Evolutionary conservation across 2,329 filamentous ascomycete species (phyloP).

Genomic region (Epichloe aotearoae): DNA sequence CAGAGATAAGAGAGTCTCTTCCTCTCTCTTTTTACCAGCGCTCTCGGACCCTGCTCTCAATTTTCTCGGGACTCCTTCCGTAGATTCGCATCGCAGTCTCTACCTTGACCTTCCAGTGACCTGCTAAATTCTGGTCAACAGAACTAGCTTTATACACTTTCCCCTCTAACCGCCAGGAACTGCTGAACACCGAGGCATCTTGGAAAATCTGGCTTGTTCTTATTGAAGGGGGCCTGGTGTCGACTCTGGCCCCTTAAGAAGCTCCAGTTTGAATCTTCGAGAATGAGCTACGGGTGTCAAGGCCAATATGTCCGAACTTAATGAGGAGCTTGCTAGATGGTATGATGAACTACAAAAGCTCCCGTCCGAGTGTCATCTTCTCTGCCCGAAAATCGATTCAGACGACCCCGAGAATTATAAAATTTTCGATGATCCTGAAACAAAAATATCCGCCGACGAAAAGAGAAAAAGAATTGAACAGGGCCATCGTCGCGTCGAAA

Average conservation of each 20-base stretch:
- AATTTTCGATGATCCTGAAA: constrained; percentile 32
- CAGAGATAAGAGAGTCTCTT: not conserved
- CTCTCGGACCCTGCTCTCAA: not conserved
- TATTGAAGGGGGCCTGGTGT: not conserved
- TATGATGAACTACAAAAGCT: constrained; percentile 31
- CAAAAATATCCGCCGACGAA: constrained; percentile 34
- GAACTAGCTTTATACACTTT: not conserved
- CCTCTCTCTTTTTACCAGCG: not conserved
- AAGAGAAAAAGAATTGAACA: constrained; percentile 42
- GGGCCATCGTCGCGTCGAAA: constrained; percentile 41
- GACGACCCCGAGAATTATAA: constrained; percentile 52
- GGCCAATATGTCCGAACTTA: constrained; percentile 23
- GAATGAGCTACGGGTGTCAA: constrained; percentile 1
- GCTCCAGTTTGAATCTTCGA: not conserved
- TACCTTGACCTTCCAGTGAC: not conserved
- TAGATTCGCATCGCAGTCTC: not conserved
- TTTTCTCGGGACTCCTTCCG: not conserved
- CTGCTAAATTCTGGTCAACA: not conserved
- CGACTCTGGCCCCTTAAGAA: not conserved
- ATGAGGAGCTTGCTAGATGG: constrained; percentile 29
- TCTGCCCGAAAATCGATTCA: constrained; percentile 52
- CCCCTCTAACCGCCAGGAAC: not conserved
- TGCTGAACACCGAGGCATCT: not conserved
- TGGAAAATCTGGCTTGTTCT: not conserved
- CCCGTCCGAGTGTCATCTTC: constrained; percentile 44